Conservation (phyloP, 768 basidiomycete species). For the Gautieria morchelliformis region DNA sequence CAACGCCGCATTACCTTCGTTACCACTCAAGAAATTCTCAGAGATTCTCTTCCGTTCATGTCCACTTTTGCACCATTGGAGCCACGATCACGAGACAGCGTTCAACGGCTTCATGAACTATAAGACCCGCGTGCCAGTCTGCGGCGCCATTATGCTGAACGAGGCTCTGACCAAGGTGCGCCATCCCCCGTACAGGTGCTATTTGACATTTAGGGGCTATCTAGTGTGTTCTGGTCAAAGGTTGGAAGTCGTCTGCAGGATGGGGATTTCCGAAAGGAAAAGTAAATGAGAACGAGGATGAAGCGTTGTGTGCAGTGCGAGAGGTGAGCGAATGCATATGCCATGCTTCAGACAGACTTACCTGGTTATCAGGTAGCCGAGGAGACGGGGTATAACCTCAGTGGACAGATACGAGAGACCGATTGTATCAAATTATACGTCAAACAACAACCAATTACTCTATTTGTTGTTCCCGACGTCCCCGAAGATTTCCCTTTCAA, state of each 20-base stretch:
- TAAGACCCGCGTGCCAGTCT: slow-evolving; percentile 94
- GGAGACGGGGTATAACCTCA: slow-evolving; percentile 91
- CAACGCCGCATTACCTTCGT: slow-evolving; percentile 77
- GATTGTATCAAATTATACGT: slow-evolving; percentile 79
- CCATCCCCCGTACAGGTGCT: neutral
- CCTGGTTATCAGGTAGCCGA: slow-evolving; percentile 67
- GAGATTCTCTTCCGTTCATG: slow-evolving; percentile 82
- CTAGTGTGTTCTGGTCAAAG: slow-evolving; percentile 95
- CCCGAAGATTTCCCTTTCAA: slow-evolving; percentile 83
- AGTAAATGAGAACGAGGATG: slow-evolving; percentile 89
- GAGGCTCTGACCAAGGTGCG: slow-evolving; percentile 84
- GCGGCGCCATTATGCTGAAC: slow-evolving; percentile 95
- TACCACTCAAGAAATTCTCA: slow-evolving; percentile 88
- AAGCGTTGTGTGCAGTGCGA: slow-evolving; percentile 76
- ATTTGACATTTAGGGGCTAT: neutral
- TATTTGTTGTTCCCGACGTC: slow-evolving; percentile 84
- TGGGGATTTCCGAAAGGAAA: slow-evolving; percentile 99
- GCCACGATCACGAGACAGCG: slow-evolving; percentile 74
- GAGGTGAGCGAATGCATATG: slow-evolving; percentile 48
- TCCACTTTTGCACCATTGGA: slow-evolving; percentile 75
- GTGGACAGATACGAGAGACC: slow-evolving; percentile 50
- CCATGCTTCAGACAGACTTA: neutral
- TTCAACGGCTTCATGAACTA: slow-evolving; percentile 91
- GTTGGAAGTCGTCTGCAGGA: slow-evolving; percentile 92
- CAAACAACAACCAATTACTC: slow-evolving; percentile 81